Evolutionary conservation across 1,139 yeast species (phyloP), one percentile per base, ranked within the genome.

Genomic region (Taphrina wiesneri): DNA sequence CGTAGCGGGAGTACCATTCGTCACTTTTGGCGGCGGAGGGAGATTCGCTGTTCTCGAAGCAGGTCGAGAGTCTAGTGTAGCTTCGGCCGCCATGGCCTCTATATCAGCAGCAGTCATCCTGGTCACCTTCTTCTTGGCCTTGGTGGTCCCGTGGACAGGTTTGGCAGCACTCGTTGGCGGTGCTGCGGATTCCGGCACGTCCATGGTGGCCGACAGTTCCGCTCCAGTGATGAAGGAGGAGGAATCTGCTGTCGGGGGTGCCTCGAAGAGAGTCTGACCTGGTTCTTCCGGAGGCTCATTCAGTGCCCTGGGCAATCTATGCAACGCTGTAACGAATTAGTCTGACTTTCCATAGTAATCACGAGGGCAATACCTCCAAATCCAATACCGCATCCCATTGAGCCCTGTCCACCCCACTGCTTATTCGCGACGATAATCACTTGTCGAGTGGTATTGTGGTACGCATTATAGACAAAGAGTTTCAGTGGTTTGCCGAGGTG

Each of bases 351-450:
- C 6, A 41, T 15, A n/a, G 21, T 21, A 4, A n/a, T 7, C 19
- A 4, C 15, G 26, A 13, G 25, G 25, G 9, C 11, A 32, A 19
- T 32, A 52, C 56, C 56, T 6, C 98, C 98, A 73, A 91, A 92
- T 0, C 97, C 98, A 11, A 93, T 96, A 71, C 92, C 96, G 77
- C 97, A 92, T 0, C 99, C 99, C 52, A 93, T 79, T 43, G 91
- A 80, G 0, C 97, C 97, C 69, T 80, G 82, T 0, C 88, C 87
- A 25, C 87, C 87, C 85, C 86, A 84, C 26, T 74, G 74, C 11
- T 77, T 78, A 68, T 81, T 81, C 1, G 92, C 90, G 65, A 84
- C 80, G 25, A 92, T 90, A 0, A 90, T 85, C 2, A 92, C 96
- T 0, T 97, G 97, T 70, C 98, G 82, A 60, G 90, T 85, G 5